These are phyloP conservation scores for Smittium mucronatum DNA, from an alignment of 371 early-diverging fungal species.

Conservation along the genomic window DNA sequence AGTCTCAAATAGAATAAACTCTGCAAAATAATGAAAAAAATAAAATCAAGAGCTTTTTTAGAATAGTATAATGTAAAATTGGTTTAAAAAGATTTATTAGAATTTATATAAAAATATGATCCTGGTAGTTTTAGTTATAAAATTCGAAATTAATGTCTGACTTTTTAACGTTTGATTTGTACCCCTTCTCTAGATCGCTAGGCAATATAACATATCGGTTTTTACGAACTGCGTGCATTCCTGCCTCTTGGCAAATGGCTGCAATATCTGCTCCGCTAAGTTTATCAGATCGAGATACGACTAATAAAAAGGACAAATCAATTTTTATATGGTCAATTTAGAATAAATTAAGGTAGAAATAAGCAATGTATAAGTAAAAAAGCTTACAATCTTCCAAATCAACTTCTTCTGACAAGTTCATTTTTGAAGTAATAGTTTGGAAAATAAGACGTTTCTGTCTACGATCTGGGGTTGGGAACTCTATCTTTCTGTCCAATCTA, in stretches of 20 bases:
- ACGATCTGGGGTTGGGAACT: conserved; percentile 98
- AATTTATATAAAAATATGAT: too few species aligned
- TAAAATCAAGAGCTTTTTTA: too few species aligned
- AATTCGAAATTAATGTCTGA: conserved; percentile 90
- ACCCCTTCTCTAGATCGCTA: conserved; percentile 98
- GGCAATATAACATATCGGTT: conserved; percentile 95
- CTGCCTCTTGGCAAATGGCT: conserved; percentile 99
- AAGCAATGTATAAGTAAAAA: too few species aligned
- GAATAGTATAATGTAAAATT: too few species aligned
- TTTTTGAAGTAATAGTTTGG: conserved; percentile 93
- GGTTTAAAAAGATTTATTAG: too few species aligned
- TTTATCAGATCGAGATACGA: conserved; percentile 96
- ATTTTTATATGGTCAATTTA: too few species aligned
- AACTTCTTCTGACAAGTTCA: conserved; percentile 97
- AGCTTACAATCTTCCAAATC: conserved; percentile 81
- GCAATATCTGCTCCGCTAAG: conserved; percentile 98
- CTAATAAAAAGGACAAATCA: too few species aligned
- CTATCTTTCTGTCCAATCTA: conserved; percentile 98
- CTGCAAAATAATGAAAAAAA: too few species aligned
- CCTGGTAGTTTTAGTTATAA: conserved; percentile 88
- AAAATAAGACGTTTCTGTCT: conserved; percentile 99
- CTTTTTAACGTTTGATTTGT: conserved; percentile 93
- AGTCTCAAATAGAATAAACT: too few species aligned
- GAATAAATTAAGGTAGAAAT: too few species aligned
- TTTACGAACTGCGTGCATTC: conserved; percentile 97